A percentile compares a stretch with the other conserved stretches of the same genome.
phyloP scores from a whole-genome alignment of 1,139 yeast genomes.

The Magnusiomyces tetraspermus region DNA sequence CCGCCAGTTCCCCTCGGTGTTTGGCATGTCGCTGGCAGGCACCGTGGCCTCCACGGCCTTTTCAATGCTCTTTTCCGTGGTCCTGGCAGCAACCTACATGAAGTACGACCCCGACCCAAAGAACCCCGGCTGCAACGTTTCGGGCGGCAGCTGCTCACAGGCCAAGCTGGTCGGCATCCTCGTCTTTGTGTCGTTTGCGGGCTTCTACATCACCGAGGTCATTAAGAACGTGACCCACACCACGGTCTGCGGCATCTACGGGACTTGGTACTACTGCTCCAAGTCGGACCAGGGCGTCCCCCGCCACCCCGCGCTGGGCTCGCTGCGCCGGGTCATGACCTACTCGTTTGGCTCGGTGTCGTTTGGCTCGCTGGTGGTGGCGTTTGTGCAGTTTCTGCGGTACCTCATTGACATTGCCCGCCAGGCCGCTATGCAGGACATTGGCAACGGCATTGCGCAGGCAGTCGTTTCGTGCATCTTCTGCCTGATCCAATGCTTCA shows the following conservation, averaged over 20 bases:
- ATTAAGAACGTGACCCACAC: conserved; percentile 77
- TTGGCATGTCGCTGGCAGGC: conserved; percentile 56
- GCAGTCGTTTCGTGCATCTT: conserved; percentile 44
- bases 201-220: conserved; percentile 78
- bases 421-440: conserved; percentile 42
- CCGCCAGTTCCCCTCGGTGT: conserved; percentile 58
- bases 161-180: conserved; percentile 57
- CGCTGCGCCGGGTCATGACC: conserved; percentile 74
- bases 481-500: conserved; percentile 49
- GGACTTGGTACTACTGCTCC: conserved; percentile 82
- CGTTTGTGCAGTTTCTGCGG: conserved; percentile 58
- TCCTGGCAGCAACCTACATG: conserved; percentile 66
- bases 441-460: conserved; percentile 38
- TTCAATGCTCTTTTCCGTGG: conserved; percentile 54
- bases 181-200: conserved; percentile 71
- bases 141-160: conserved; percentile 60
- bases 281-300: conserved; percentile 76
- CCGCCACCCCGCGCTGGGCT: conserved; percentile 67
- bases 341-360: conserved; percentile 87
- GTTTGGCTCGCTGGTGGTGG: conserved; percentile 76
- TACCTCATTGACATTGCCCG: conserved; percentile 42
- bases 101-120: conserved; percentile 48
- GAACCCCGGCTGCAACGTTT: conserved; percentile 41
- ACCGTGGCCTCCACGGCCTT: conserved; percentile 56
- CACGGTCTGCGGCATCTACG: conserved; percentile 76